Evolutionary conservation across 768 basidiomycete genomes (phyloP).

Genomic region (Kwoniella pini): DNA sequence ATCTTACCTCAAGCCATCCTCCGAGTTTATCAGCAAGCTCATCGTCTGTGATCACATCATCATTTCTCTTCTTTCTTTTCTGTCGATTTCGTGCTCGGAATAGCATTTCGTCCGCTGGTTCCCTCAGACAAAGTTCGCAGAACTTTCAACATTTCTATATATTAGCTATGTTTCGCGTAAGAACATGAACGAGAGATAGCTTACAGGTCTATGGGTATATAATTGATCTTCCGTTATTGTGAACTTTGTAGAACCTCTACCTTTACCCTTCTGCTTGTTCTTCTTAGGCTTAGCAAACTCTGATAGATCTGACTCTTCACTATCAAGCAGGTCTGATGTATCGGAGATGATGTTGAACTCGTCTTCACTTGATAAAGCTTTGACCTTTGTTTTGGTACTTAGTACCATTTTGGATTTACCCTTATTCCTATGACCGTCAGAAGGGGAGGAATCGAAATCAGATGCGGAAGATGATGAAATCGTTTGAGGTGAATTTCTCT

Average conservation of each 20-base stretch:
- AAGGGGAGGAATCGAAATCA: background rate
- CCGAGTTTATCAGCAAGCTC: conserved; percentile 33
- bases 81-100: conserved; percentile 25
- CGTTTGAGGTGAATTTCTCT: no score
- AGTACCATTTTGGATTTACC: background rate
- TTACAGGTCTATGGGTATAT: conserved; percentile 13
- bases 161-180: background rate
- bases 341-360: conserved; percentile 1
- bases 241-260: background rate
- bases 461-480: background rate
- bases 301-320: conserved; percentile 23
- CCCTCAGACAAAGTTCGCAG: conserved; percentile 42
- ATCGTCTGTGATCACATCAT: conserved; percentile 35
- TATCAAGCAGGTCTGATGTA: conserved; percentile 27
- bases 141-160: conserved; percentile 9
- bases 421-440: background rate
- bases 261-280: conserved; percentile 8
- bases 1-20: conserved; percentile 44
- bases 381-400: background rate
- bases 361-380: background rate
- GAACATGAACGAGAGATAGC: background rate
- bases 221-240: conserved; percentile 8
- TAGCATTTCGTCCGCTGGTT: conserved; percentile 38
- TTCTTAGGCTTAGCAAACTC: conserved; percentile 1
- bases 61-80: conserved; percentile 26